Percentiles rank a stretch among this genome's conserved stretches.
These are phyloP conservation scores for Mortierella sp. DNA, from an alignment of 371 early-diverging fungal genomes.

Conservation along the genomic window DNA sequence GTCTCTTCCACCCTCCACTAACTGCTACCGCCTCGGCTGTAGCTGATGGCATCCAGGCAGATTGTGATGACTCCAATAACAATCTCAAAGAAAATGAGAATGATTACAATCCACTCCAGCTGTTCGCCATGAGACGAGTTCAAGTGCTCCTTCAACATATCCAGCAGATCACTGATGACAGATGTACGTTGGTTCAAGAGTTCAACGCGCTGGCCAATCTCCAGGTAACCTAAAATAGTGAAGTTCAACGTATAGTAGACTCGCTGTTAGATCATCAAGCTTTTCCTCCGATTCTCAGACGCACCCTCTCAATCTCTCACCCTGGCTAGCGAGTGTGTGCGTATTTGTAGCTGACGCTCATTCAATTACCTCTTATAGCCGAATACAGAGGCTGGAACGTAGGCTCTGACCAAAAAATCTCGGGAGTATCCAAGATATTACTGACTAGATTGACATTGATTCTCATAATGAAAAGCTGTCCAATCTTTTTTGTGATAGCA, in stretches of 20 bases:
- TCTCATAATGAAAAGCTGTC: conserved; percentile 86
- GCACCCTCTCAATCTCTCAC: too few relatives aligned
- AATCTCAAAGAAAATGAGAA: conserved; percentile 86
- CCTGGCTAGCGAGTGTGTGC: too few relatives aligned
- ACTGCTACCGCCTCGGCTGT: conserved; percentile 40
- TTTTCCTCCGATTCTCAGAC: too few relatives aligned
- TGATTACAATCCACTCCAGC: conserved; percentile 88
- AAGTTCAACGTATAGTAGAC: conserved; percentile 57
- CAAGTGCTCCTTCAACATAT: conserved; percentile 88
- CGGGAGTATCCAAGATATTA: conserved; percentile 90
- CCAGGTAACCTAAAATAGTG: conserved; percentile 70
- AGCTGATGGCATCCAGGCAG: conserved; percentile 76
- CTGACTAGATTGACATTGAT: conserved; percentile 91
- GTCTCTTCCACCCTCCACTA: background rate
- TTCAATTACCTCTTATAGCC: conserved; percentile 72
- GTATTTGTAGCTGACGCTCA: too few relatives aligned
- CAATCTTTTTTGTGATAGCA: conserved; percentile 80
- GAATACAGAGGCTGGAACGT: conserved; percentile 84
- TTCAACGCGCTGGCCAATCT: conserved; percentile 75
- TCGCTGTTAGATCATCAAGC: conserved; percentile 59
- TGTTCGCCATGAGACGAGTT: conserved; percentile 83
- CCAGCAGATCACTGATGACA: conserved; percentile 79
- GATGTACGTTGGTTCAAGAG: conserved; percentile 72
- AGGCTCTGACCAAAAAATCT: conserved; percentile 92
- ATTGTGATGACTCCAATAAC: conserved; percentile 85